Evolutionary conservation across 768 basidiomycete species (phyloP).

Genomic region (Tephrocybe rancida): DNA sequence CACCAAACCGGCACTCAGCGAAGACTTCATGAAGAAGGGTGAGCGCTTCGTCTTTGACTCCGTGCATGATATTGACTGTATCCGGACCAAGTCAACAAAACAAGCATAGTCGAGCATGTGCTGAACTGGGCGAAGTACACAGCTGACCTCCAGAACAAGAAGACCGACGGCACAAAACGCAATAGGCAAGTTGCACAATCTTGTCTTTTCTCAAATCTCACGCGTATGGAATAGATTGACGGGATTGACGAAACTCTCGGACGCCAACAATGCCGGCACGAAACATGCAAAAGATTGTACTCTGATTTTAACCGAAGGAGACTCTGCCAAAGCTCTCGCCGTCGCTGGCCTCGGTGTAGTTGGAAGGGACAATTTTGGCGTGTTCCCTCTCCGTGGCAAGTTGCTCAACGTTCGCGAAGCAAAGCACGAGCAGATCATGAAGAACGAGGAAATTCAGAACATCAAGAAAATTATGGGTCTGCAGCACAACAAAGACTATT

Average conservation of each 20-base stretch:
- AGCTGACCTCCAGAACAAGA: conserved; percentile 94
- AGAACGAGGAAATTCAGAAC: conserved; percentile 95
- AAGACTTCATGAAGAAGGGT: conserved; percentile 98
- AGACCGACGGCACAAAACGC: conserved; percentile 91
- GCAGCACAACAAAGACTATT: conserved; percentile 92
- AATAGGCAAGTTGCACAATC: conserved; percentile 58
- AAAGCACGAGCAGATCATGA: conserved; percentile 93
- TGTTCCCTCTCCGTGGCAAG: conserved; percentile 97
- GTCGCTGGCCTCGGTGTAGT: conserved; percentile 94
- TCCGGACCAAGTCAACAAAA: conserved; percentile 70
- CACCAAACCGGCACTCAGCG: conserved; percentile 78
- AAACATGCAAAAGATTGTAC: conserved; percentile 82
- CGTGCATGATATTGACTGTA: neutral
- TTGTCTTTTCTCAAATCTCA: neutral
- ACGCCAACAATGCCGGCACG: conserved; percentile 97
- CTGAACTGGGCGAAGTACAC: conserved; percentile 97
- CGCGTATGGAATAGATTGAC: conserved; percentile 59
- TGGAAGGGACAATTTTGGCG: conserved; percentile 95
- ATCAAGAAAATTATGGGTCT: conserved; percentile 99
- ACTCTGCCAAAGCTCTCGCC: conserved; percentile 96
- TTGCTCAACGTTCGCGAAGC: conserved; percentile 97
- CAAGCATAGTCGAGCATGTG: conserved; percentile 88
- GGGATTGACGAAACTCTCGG: conserved; percentile 91
- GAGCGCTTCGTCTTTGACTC: conserved; percentile 15
- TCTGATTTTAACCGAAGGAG: conserved; percentile 97